Percentiles rank a stretch among this genome's conserved stretches.
These are phyloP conservation scores for Austroboletus eburneus DNA, from an alignment of 768 basidiomycete genomes.

Conservation along the genomic window DNA sequence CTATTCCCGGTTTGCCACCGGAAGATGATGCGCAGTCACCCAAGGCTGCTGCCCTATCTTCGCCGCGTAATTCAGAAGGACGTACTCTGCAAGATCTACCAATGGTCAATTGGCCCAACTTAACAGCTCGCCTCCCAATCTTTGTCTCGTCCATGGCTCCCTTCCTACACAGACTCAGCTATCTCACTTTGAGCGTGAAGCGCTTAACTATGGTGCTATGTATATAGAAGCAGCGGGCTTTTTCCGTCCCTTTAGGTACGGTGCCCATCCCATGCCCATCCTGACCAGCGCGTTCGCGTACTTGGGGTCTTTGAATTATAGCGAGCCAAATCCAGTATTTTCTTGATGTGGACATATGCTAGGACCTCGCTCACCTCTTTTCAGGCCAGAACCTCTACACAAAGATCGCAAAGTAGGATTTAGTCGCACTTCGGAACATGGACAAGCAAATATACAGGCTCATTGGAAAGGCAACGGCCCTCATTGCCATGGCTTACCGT, in stretches of 20 bases:
- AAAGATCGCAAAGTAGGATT: constrained; percentile 59
- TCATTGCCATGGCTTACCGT: constrained; percentile 95
- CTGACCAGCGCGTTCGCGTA: constrained; percentile 85
- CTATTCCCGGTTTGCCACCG: too few relatives aligned
- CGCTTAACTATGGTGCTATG: constrained; percentile 69
- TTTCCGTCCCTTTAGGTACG: constrained; percentile 76
- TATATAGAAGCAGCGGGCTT: constrained; percentile 68
- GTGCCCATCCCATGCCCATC: constrained; percentile 91
- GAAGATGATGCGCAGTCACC: too few relatives aligned
- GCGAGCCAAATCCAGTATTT: constrained; percentile 77
- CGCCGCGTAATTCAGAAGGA: too few relatives aligned
- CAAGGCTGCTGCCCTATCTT: too few relatives aligned
- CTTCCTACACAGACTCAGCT: constrained; percentile 64
- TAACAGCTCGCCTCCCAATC: constrained; percentile 81
- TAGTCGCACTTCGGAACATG: constrained; percentile 68
- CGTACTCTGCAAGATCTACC: too few relatives aligned
- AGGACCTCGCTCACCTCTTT: constrained; percentile 4
- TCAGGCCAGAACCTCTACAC: constrained; percentile 78
- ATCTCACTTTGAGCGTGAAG: constrained; percentile 63
- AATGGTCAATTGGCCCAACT: too few relatives aligned
- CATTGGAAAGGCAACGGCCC: constrained; percentile 83
- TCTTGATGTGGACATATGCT: not conserved
- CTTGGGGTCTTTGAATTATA: constrained; percentile 82
- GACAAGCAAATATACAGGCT: constrained; percentile 90
- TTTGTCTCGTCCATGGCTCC: constrained; percentile 75